Evolutionary conservation across 345 rosid species (phyloP), one percentile per base, ranked within the genome.

Genomic region (Corymbia maculata): DNA sequence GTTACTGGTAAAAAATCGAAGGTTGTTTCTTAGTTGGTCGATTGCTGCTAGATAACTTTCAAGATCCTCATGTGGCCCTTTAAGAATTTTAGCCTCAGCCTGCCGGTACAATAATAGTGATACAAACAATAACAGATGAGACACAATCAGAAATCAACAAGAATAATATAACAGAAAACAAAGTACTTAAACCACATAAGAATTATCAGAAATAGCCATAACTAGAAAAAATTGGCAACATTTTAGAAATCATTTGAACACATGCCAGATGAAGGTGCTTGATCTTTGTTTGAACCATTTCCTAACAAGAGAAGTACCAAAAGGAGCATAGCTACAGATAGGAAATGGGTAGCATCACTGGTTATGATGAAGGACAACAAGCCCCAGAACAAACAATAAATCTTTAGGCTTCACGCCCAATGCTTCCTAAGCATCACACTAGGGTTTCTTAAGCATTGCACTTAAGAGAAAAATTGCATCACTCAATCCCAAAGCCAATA

Each of bases 1-100:
- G 86, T 91, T 93, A 91, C 94, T 90, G 87, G 94, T 95, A 89
- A 97, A 96, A 88, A 95, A 95, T 13, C 91, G 93, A 89, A 97
- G 95, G 87, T 91, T 94, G 90, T 91, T 94, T 88, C 99, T 94
- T 82, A 98, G 94, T 89, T 95, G 99, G 90, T 95, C 97, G 32
- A 98, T 96, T 59, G 99, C 99, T 86, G 91, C 97, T 52, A 98
- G 91, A 90, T 98, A 98, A 92, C 97, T 94, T 92, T 98, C 98
- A 85, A 98, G 90, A 89, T 98, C 96, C 91, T 97, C 99, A 91
- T 94, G 98, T 52, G 99, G 99, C 61, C 99, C 99, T 91, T 91
- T 96, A 68, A 95, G 96, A 93, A 98, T 95, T 94, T 95, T 95
- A 86, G 95, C 91, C 94, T 98, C 99, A 87, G 99, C 99, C 99